These are phyloP conservation scores for Pinus taeda DNA, from an alignment of 75 land plant species.

Conservation along the genomic window DNA sequence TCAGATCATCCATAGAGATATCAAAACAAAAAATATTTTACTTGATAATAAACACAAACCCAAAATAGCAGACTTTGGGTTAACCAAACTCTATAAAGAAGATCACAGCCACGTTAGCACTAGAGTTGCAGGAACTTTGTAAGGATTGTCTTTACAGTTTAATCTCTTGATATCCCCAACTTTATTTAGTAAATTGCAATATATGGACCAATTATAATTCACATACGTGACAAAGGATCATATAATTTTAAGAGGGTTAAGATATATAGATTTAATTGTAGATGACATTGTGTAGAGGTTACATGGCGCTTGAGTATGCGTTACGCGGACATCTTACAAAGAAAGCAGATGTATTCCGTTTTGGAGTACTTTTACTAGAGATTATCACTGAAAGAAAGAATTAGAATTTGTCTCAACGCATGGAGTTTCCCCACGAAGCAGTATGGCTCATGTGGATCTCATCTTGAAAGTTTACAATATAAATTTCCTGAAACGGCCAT, in stretches of 20 bases:
- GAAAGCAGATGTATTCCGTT: constrained; percentile 67
- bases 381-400: constrained; percentile 41
- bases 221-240: not conserved
- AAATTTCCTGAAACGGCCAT: not conserved
- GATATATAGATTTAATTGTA: too few relatives aligned
- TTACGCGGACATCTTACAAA: constrained; percentile 50
- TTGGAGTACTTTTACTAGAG: constrained; percentile 63
- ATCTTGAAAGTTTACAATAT: too few relatives aligned
- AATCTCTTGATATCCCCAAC: not conserved
- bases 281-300: constrained; percentile 33
- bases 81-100: constrained; percentile 68
- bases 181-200: not conserved
- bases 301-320: constrained; percentile 73
- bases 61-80: constrained; percentile 80
- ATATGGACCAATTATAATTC: not conserved
- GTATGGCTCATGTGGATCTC: too few relatives aligned
- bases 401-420: not conserved
- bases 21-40: constrained; percentile 82
- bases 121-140: constrained; percentile 76
- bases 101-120: constrained; percentile 62
- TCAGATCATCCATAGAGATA: constrained; percentile 82
- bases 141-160: not conserved
- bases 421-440: too few relatives aligned
- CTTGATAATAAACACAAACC: constrained; percentile 66
- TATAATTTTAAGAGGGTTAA: not conserved